Conservation (phyloP, 306 rosid species). For the Prunus padus region DNA sequence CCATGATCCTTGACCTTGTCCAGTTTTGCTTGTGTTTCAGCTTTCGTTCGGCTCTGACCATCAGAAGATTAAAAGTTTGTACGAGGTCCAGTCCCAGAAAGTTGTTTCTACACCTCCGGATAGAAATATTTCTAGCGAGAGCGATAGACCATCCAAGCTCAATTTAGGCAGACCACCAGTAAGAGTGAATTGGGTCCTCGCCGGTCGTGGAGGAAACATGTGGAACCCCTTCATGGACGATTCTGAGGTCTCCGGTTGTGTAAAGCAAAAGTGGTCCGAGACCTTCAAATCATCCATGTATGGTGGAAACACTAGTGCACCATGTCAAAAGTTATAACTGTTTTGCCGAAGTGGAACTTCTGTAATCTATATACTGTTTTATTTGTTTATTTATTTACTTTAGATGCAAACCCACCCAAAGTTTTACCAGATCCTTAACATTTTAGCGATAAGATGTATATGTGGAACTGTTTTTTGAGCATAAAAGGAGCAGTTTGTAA, state of each 20-base stretch:
- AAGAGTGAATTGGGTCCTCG: conserved; percentile 62
- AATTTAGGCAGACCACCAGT: conserved; percentile 37
- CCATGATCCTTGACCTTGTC: conserved; percentile 10
- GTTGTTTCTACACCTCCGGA: conserved; percentile 17
- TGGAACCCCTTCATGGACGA: conserved; percentile 50
- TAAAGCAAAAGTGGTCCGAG: conserved; percentile 54
- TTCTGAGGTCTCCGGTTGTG: conserved; percentile 39
- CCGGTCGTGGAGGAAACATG: conserved; percentile 38
- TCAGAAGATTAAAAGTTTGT: background rate
- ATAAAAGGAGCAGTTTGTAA: background rate
- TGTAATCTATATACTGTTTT: background rate
- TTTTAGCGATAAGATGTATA: background rate
- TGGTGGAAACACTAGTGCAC: conserved; percentile 19
- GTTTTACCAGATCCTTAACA: background rate
- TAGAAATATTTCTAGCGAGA: conserved; percentile 24
- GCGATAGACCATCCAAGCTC: conserved; percentile 20
- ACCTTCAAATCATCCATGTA: conserved; percentile 38
- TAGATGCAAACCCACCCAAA: background rate
- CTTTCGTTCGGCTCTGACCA: conserved; percentile 6
- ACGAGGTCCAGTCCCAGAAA: background rate
- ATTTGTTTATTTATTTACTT: background rate
- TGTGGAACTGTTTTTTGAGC: background rate
- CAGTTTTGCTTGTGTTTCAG: conserved; percentile 40
- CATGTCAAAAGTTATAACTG: conserved; percentile 17
- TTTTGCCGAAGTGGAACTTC: conserved; percentile 13